Base-by-base conservation (phyloP, 768 basidiomycete genomes). In the Lepiota venenata region DNA sequence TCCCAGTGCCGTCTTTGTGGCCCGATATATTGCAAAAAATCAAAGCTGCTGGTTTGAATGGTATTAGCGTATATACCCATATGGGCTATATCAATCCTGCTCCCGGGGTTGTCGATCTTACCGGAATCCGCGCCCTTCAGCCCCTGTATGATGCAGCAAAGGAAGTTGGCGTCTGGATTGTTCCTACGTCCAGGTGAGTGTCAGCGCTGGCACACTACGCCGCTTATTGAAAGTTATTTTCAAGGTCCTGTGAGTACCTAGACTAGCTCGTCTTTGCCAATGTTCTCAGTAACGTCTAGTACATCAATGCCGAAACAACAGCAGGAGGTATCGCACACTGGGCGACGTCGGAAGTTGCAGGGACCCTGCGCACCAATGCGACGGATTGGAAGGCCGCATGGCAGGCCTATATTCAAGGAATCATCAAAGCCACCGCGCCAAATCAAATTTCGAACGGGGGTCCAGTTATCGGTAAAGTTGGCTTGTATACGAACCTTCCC, bases 241-340 rank as follows among this genome's bases (percentile, higher is more conserved):
- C 41, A 56, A 76, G 72, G 77, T 47, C 74, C 75, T 50, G 75
- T 77, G 53, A 60, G 69, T 68, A 40, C 27, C 52, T 56, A 32
- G 35, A 12, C 20, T 41, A 9, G 12, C 40, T 21, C 12, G 8
- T 5, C 46, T 15, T 10, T 4, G 16, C 42, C 12, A 25, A 12
- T 39, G 35, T 46, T 32, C 47, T 43, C 53, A 37, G 25, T 47
- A 49, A 12, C 32, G 44, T 20, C 42, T 59, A 79, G 72, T 81
- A 90, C 61, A 90, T 91, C 70, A 91, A 91, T 60, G 88, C 87
- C 4, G 89, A 91, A 64, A 89, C 87, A 0, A 84, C 85, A 11
- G 91, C 87, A 0, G 90, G 90, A 22, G 90, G 90, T 9, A 81
- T 72, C 61, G 82, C 65, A 63, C 77, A 78, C 58, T 91, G 90